Base-by-base conservation (phyloP, 1,139 yeast species). In the Saccharomyces hybrid region DNA sequence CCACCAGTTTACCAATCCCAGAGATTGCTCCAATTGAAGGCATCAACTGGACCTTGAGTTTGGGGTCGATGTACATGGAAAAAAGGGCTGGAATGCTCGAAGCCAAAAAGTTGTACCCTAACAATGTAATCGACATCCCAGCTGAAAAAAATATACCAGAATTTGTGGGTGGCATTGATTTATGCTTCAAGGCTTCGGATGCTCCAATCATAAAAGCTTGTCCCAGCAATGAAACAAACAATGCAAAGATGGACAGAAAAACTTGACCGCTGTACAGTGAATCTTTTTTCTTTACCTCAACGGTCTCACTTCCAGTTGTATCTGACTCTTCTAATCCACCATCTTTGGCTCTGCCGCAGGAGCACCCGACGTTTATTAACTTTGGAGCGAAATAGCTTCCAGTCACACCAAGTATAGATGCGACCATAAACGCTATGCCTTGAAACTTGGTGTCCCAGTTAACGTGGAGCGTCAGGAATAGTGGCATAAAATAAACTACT, bases 321-420 rank as follows among this genome's bases (percentile, higher is more conserved):
- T 11, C 44, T 20, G 25, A 38, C 44, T 9, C n/a, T 13, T 38
- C 16, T 23, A 38, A 5, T 20, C 11, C 25, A 4, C 20, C 44
- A 9, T 38, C n/a, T 38, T 38, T 20, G 4, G 44, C 25, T 9
- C 25, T 50, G 38, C 7, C 34, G 47, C 23, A 25, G 23, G 25
- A 23, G n/a, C 11, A 26, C 47, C 13, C 41, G 25, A 50, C n/a
- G 26, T 30, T 26, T n/a, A 47, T 49, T 27, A 53, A 27, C 14
- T 53, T 51, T 51, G 55, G 55, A 13, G 55, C 53, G 30, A 53
- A 53, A 26, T 49, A 53, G 28, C 55, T 53, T 32, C 55, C 55
- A 30, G 55, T 41, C 2, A 53, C 54, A 28, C 55, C 53, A 20
- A 53, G 27, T 8, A 53, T 34, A 23, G 55, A 51, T 13, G 55